A percentile compares a stretch with the other conserved stretches of the same genome.
Evolutionary conservation across 768 basidiomycete species (phyloP).

Genomic region (Termitomyces sp.): DNA sequence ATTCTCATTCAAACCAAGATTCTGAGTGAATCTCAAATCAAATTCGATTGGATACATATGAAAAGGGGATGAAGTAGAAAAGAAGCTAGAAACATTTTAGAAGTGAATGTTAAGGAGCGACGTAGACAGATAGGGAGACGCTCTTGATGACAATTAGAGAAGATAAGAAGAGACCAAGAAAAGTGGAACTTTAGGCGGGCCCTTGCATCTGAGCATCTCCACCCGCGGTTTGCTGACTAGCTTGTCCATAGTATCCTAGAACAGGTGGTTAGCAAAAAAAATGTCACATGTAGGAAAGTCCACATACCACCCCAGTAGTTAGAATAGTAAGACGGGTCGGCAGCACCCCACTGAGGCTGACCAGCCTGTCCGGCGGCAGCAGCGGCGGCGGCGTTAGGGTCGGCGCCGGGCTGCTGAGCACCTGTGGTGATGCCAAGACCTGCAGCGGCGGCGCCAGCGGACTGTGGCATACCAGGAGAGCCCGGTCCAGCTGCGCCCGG

Average conservation of each 20-base stretch:
- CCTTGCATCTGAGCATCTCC: slow-evolving; percentile 56
- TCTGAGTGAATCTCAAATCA: background rate
- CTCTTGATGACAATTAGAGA: slow-evolving; percentile 19
- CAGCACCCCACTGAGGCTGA: slow-evolving; percentile 75
- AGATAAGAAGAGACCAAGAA: slow-evolving; percentile 26
- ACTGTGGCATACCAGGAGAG: slow-evolving; percentile 57
- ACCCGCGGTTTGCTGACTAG: slow-evolving; percentile 52
- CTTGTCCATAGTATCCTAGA: slow-evolving; percentile 78
- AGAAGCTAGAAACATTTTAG: slow-evolving; percentile 6
- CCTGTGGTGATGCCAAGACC: slow-evolving; percentile 53
- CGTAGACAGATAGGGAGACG: slow-evolving; percentile 9
- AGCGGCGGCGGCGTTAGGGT: slow-evolving; percentile 48
- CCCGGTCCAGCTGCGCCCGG: slow-evolving; percentile 46
- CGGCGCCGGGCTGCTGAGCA: slow-evolving; percentile 54
- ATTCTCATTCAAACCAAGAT: background rate
- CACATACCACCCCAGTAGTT: slow-evolving; percentile 82
- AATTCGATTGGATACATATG: slow-evolving; percentile 20
- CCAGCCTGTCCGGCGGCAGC: slow-evolving; percentile 54
- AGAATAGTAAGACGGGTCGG: slow-evolving; percentile 75
- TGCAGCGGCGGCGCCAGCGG: slow-evolving; percentile 50
- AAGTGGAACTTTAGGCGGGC: slow-evolving; percentile 32
- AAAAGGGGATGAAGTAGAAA: slow-evolving; percentile 12
- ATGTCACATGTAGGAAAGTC: background rate
- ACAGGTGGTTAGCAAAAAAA: slow-evolving; percentile 3
- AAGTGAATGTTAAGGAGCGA: slow-evolving; percentile 20